phyloP scores from a whole-genome alignment of 768 basidiomycete genomes.

The Paxillus ammoniavirescens region DNA sequence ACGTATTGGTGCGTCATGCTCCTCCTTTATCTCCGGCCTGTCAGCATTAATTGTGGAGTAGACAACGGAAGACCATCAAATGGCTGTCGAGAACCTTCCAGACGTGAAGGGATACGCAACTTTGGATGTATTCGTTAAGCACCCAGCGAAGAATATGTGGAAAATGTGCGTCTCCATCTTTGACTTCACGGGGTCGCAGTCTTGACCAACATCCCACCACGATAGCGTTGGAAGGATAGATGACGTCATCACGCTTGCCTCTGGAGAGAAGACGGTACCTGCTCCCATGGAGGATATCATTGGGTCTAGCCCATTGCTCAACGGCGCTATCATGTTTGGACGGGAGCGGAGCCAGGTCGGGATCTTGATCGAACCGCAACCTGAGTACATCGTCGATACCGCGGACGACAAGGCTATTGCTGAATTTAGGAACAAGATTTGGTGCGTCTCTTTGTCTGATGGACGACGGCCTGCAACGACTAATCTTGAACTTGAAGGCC shows the following conservation, averaged over 20 bases:
- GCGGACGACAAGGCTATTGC: conserved; percentile 4
- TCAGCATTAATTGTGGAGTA: background rate
- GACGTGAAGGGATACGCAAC: conserved; percentile 37
- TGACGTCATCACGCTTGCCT: conserved; percentile 31
- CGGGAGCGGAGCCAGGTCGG: conserved; percentile 30
- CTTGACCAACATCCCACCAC: too few relatives aligned
- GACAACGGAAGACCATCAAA: background rate
- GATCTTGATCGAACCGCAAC: conserved; percentile 28
- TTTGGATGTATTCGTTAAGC: conserved; percentile 42
- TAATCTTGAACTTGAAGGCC: conserved; percentile 23
- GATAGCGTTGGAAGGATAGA: conserved; percentile 38
- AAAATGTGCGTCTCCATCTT: conserved; percentile 32
- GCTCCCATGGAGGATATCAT: conserved; percentile 30
- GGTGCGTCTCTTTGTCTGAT: conserved; percentile 14
- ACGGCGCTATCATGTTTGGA: conserved; percentile 31
- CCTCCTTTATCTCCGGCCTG: background rate
- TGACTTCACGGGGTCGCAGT: too few relatives aligned
- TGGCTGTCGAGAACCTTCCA: conserved; percentile 31
- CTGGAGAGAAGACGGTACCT: conserved; percentile 34
- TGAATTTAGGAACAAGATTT: conserved; percentile 19
- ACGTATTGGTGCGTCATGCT: conserved; percentile 29
- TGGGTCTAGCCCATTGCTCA: conserved; percentile 17
- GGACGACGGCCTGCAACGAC: background rate
- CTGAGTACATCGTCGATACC: conserved; percentile 13
- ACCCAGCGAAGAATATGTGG: conserved; percentile 44